Conservation (phyloP, 164 flowering plant species). For the Tinospora cordifolia region DNA sequence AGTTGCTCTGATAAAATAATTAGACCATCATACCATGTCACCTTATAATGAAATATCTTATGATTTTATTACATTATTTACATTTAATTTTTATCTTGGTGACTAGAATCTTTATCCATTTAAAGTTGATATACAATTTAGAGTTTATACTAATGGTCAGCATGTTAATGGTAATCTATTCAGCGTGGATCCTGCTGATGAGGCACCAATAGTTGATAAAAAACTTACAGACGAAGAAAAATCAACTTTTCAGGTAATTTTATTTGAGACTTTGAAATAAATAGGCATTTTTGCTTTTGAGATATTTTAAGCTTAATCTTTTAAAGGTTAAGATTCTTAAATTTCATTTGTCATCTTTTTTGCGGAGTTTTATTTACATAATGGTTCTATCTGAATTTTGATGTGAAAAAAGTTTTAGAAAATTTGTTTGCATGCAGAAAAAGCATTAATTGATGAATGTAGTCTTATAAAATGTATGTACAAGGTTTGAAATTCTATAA, state of each 20-base stretch:
- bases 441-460: neutral
- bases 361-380: neutral
- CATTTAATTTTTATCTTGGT: no score
- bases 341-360: neutral
- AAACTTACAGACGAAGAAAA: conserved; percentile 60
- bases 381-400: neutral
- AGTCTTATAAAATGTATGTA: neutral
- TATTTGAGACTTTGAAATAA: neutral
- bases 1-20: no score
- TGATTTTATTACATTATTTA: neutral
- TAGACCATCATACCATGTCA: neutral
- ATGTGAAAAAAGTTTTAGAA: neutral
- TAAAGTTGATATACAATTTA: neutral
- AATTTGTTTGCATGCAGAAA: neutral
- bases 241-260: conserved; percentile 50
- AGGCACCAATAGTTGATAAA: conserved; percentile 27
- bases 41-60: neutral
- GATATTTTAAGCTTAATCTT: neutral
- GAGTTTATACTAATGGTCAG: neutral
- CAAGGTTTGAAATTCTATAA: neutral
- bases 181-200: conserved; percentile 43
- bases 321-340: neutral
- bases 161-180: conserved; percentile 9
- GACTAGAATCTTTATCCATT: neutral
- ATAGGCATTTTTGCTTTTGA: neutral